Percentiles rank a stretch among this genome's conserved stretches.
Conservation (phyloP, 345 rosid genomes). For the Gossypium sturtianum region DNA sequence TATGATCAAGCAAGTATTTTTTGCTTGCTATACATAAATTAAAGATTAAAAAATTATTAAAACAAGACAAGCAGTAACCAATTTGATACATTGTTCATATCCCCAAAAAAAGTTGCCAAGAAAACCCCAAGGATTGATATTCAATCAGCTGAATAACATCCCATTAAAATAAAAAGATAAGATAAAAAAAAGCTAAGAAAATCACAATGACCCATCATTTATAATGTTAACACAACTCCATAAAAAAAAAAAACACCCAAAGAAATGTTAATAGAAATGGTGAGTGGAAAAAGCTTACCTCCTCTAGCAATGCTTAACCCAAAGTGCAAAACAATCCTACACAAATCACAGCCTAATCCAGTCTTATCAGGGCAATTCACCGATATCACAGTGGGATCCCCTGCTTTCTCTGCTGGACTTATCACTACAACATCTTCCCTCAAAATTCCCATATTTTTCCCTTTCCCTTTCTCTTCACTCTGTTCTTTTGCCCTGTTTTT, state of each 20-base stretch:
- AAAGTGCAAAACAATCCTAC: constrained; percentile 54
- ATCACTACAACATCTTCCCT: constrained; percentile 52
- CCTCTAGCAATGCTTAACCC: constrained; percentile 56
- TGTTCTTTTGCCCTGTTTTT: not conserved
- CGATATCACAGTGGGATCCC: constrained; percentile 42
- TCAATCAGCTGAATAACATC: constrained; percentile 3
- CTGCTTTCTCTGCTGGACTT: constrained; percentile 32
- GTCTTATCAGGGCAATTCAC: constrained; percentile 72
- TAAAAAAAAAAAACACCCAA: not conserved
- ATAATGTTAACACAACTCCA: not conserved
- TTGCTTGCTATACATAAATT: not conserved
- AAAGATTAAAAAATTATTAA: not conserved
- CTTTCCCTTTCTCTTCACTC: not conserved
- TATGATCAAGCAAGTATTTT: constrained; percentile 5
- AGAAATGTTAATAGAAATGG: not conserved
- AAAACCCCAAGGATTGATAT: not conserved
- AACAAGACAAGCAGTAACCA: not conserved
- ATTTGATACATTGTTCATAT: not conserved
- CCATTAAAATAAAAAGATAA: not conserved
- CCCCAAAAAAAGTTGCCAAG: not conserved
- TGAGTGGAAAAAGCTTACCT: constrained; percentile 29
- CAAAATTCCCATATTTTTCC: constrained; percentile 40
- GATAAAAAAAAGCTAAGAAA: not conserved
- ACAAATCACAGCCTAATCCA: constrained; percentile 67
- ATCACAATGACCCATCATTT: not conserved